Conservation (phyloP, 495 filamentous ascomycete genomes). For the Clavariopsis aquatica region DNA sequence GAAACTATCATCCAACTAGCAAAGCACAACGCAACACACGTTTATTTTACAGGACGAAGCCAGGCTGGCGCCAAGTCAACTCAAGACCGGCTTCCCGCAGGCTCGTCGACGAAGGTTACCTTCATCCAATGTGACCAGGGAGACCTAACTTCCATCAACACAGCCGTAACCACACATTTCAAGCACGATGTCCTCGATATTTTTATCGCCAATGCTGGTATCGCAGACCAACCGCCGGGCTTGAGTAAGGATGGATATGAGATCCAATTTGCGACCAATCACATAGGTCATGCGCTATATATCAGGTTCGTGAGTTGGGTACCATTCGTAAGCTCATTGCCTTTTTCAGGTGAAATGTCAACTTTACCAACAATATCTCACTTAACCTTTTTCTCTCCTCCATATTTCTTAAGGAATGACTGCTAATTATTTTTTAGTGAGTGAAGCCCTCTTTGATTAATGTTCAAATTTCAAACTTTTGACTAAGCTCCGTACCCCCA, state of each 20-base stretch:
- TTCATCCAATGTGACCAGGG: constrained; percentile 22
- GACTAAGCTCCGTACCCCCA: no score
- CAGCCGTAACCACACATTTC: neutral
- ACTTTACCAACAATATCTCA: no score
- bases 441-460: no score
- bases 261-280: constrained; percentile 53
- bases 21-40: constrained; percentile 14
- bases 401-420: no score
- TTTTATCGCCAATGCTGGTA: constrained; percentile 42
- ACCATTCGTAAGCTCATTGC: no score
- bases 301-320: no score
- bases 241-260: constrained; percentile 53
- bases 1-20: constrained; percentile 16
- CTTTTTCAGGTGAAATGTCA: no score
- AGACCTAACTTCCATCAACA: constrained; percentile 15
- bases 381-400: no score
- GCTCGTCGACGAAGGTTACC: neutral
- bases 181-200: constrained; percentile 33
- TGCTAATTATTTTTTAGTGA: no score
- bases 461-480: no score
- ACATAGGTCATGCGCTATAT: constrained; percentile 50
- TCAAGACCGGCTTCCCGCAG: neutral
- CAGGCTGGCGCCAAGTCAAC: neutral
- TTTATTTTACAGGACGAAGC: constrained; percentile 26
- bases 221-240: constrained; percentile 51